phyloP scores from a whole-genome alignment of 1,139 yeast genomes.

The Scheffersomyces illinoinensis region DNA sequence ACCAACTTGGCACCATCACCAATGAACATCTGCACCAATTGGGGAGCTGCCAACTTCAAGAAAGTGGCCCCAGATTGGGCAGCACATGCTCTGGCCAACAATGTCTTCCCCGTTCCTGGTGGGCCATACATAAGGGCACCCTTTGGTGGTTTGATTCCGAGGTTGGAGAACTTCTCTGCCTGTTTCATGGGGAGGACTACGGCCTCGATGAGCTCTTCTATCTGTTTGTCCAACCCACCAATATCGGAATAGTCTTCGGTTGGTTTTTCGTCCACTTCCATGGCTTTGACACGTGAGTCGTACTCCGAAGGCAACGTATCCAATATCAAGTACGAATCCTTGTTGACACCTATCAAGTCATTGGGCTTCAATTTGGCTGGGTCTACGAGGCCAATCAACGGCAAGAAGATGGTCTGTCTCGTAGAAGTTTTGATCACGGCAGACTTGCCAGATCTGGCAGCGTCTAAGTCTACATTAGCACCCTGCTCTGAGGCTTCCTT shows the following conservation, averaged over 20 bases:
- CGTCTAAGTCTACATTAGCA: constrained; percentile 91
- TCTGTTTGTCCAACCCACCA: constrained; percentile 97
- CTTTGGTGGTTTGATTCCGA: constrained; percentile 96
- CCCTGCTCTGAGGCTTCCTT: constrained; percentile 91
- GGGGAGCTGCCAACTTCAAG: constrained; percentile 95
- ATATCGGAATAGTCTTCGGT: constrained; percentile 95
- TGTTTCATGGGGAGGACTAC: constrained; percentile 98
- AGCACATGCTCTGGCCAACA: constrained; percentile 97
- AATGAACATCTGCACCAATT: constrained; percentile 97
- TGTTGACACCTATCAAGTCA: constrained; percentile 95
- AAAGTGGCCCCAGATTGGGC: constrained; percentile 99
- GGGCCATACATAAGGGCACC: constrained; percentile 99
- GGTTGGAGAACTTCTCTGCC: constrained; percentile 88
- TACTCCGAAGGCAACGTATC: constrained; percentile 97
- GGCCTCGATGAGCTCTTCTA: constrained; percentile 96
- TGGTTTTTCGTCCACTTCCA: constrained; percentile 99
- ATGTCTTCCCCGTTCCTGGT: constrained; percentile 98
- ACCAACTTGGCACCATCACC: constrained; percentile 99
- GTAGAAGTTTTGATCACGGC: constrained; percentile 98
- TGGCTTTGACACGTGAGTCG: constrained; percentile 96
- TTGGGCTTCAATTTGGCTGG: constrained; percentile 88
- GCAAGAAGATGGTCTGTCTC: constrained; percentile 94
- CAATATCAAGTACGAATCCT: constrained; percentile 89
- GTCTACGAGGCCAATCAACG: constrained; percentile 93
- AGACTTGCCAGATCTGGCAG: constrained; percentile 91